Base-by-base conservation (phyloP, 1,284 basidiomycete genomes). In the Coriolopsis trogii region DNA sequence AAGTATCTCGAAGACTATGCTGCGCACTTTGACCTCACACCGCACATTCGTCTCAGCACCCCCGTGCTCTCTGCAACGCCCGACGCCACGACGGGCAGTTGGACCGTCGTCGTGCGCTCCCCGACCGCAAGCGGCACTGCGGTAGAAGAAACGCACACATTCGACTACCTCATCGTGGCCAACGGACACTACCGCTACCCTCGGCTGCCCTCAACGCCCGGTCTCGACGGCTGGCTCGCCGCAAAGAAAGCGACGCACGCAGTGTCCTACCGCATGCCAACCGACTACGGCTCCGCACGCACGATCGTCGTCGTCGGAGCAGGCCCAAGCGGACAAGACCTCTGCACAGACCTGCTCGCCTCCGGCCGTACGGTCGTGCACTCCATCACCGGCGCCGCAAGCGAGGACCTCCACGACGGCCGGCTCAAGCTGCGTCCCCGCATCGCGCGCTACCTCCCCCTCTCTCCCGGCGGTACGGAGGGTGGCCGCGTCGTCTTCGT, bases 111-210 rank as follows among this genome's bases (percentile, higher is more conserved):
- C 16, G 68, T 66, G 0, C 53, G 44, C 10, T 7, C 33, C 6
- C 9, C 29, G 0, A 10, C 43, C 6, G 6, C 52, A n/a, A n/a
- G n/a, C n/a, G n/a, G 5, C 18, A 33, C 20, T 16, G n/a, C n/a
- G n/a, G n/a, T 34, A 23, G 59, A 46, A 0, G 70, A 79, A 33
- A 61, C 53, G 1, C 56, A 69, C 16, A 53, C 68, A 2, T 89
- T 82, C 57, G 86, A 91, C 58, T 72, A 80, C 21, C 62, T 91
- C 37, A 68, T 91, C 36, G 74, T 90, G 18, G 85, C 85, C 30
- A 91, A 89, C 56, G 89, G 89, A 0, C 89, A 89, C 65, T 85
- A 87, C 63, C 75, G 73, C 37, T 59, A 77, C 13, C 89, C 89
- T 1, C 77, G 79, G 26, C 78, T 82, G 46, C 87, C 88, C 3